phyloP scores from a whole-genome alignment of 192 early-diverging fungal species.

The Glomus cerebriforme region DNA sequence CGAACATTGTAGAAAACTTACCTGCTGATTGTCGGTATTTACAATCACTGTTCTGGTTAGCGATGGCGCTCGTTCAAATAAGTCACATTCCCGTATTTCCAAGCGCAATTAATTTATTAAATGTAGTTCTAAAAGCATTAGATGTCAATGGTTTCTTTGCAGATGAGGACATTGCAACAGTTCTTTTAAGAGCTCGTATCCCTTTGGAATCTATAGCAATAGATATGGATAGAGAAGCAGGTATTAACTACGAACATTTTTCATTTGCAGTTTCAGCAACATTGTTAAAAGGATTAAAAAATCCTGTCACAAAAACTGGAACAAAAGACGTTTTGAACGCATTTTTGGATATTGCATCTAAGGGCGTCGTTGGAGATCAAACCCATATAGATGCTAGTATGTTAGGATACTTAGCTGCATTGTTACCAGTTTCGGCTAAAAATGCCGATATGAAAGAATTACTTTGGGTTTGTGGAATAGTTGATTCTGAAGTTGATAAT shows the following conservation, averaged over 20 bases:
- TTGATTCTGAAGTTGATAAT: constrained; percentile 48
- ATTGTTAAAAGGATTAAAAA: constrained; percentile 82
- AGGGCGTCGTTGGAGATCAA: constrained; percentile 39
- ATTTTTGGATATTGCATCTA: constrained; percentile 75
- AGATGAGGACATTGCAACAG: constrained; percentile 70
- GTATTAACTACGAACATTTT: constrained; percentile 88
- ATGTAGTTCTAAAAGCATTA: constrained; percentile 73
- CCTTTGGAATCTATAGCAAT: constrained; percentile 72
- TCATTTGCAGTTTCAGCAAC: constrained; percentile 80
- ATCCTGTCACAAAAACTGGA: constrained; percentile 71
- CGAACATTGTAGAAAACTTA: constrained; percentile 82
- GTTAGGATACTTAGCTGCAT: constrained; percentile 79
- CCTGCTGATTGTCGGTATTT: constrained; percentile 83
- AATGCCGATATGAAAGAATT: constrained; percentile 68
- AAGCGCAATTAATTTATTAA: constrained; percentile 68
- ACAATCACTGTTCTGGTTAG: constrained; percentile 89
- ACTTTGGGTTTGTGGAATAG: constrained; percentile 55
- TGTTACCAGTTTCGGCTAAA: constrained; percentile 77
- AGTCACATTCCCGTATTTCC: constrained; percentile 80
- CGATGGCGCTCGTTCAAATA: constrained; percentile 83
- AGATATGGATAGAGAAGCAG: constrained; percentile 72
- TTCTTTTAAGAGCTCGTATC: constrained; percentile 69
- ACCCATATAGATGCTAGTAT: constrained; percentile 45
- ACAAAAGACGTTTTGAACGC: constrained; percentile 69
- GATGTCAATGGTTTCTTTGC: constrained; percentile 73